Conservation (phyloP, 805 yeast species). For the Ogataea allantospora region DNA sequence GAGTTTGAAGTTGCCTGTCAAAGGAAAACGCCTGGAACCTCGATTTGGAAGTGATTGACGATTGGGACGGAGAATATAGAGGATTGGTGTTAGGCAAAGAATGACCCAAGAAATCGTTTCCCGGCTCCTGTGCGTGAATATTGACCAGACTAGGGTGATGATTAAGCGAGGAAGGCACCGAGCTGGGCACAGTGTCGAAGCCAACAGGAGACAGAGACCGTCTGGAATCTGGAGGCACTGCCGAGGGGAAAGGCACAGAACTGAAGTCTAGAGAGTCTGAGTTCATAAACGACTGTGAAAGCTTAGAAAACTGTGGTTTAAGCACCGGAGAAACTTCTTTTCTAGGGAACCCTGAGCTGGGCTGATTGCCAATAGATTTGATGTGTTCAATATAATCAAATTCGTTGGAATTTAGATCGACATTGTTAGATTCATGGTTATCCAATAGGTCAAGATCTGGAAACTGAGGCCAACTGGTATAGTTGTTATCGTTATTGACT, state of each 20-base stretch:
- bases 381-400: slow-evolving; percentile 68
- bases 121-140: slow-evolving; percentile 13
- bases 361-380: slow-evolving; percentile 44
- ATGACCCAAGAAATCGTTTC: slow-evolving; percentile 10
- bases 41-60: slow-evolving; percentile 20
- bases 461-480: slow-evolving; percentile 35
- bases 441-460: slow-evolving; percentile 30
- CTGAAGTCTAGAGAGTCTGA: slow-evolving; percentile 18
- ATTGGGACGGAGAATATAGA: slow-evolving; percentile 25
- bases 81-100: slow-evolving; percentile 10
- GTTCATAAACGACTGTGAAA: slow-evolving; percentile 28
- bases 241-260: slow-evolving; percentile 11
- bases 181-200: slow-evolving; percentile 22
- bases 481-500: slow-evolving; percentile 16
- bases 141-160: slow-evolving; percentile 25
- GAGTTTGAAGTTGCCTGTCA: slow-evolving; percentile 11
- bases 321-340: slow-evolving; percentile 25
- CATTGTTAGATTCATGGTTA: slow-evolving; percentile 3
- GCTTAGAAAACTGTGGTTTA: slow-evolving; percentile 28
- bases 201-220: slow-evolving; percentile 23
- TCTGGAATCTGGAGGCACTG: slow-evolving; percentile 8
- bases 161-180: slow-evolving; percentile 23
- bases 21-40: slow-evolving; percentile 18
- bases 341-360: slow-evolving; percentile 20
- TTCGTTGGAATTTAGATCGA: slow-evolving; percentile 50